Evolutionary conservation across 805 yeast species (phyloP).

Genomic region (Cyberlindnera saturnus): DNA sequence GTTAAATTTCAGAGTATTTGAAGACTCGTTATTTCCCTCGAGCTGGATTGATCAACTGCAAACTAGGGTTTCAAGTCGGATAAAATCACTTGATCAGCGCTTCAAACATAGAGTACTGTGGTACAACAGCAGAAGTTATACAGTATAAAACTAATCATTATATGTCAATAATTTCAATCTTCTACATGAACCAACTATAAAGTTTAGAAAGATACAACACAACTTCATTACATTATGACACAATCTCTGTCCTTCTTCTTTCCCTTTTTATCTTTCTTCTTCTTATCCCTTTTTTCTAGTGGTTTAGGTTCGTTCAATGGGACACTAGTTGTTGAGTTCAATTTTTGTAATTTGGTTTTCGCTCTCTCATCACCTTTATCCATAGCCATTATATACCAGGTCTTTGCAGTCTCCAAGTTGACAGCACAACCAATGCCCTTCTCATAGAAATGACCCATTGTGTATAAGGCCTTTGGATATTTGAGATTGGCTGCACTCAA

Average conservation of each 20-base stretch:
- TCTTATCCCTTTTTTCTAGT: not conserved
- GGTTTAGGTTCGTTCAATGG: not conserved
- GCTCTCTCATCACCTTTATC: conserved; percentile 52
- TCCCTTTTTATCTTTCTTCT: not conserved
- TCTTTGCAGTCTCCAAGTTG: conserved; percentile 50
- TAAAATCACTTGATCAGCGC: no score
- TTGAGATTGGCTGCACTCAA: conserved; percentile 73
- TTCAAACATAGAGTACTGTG: no score
- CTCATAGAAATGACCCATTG: conserved; percentile 78
- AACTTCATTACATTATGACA: conserved; percentile 14
- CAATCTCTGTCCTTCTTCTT: conserved; percentile 14
- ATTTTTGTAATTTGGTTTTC: conserved; percentile 26
- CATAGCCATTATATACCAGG: conserved; percentile 76
- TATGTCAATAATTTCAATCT: no score
- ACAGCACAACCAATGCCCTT: conserved; percentile 80
- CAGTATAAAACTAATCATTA: no score
- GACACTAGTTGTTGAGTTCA: conserved; percentile 1
- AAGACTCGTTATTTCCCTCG: no score
- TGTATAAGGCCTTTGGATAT: conserved; percentile 75
- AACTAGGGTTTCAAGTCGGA: no score
- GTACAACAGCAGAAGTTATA: no score
- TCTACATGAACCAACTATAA: no score
- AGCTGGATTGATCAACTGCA: no score
- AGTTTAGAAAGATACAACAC: no score
- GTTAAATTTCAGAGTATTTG: no score